A percentile compares a stretch with the other conserved stretches of the same genome.
Evolutionary conservation across 257 asterid genomes (phyloP).

Genomic region (Nicotiana attenuata): DNA sequence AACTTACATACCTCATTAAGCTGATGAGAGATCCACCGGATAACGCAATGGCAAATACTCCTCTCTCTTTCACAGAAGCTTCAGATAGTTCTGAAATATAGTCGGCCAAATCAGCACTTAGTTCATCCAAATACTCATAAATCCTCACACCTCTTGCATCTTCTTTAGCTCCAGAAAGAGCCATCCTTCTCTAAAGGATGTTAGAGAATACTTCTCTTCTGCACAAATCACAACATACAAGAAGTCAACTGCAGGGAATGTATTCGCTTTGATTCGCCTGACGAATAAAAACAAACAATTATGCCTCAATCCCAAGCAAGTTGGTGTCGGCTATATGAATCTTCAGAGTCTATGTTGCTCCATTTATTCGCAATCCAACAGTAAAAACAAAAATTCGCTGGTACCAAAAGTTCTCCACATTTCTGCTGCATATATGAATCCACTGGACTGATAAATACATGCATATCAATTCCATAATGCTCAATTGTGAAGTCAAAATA

Average conservation of each 20-base stretch:
- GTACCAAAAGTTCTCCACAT: background rate
- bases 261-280: too few species aligned
- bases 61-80: conserved; percentile 72
- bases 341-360: too few species aligned
- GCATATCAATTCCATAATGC: background rate
- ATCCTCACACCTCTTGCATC: conserved; percentile 61
- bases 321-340: background rate
- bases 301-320: background rate
- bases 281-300: background rate
- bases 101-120: conserved; percentile 67
- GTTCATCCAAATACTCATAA: conserved; percentile 54
- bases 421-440: background rate
- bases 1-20: conserved; percentile 52
- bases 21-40: conserved; percentile 88
- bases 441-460: background rate
- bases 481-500: background rate
- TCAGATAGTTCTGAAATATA: conserved; percentile 80
- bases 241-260: too few species aligned
- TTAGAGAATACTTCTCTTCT: conserved; percentile 16
- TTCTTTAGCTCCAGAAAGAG: conserved; percentile 36
- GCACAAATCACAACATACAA: conserved; percentile 7
- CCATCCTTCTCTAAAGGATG: conserved; percentile 42
- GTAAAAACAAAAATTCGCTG: too few species aligned
- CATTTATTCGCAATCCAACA: too few species aligned
- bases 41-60: conserved; percentile 69